These are phyloP conservation scores for Amylostereum areolatum DNA, from an alignment of 1,284 basidiomycete genomes.

Conservation along the genomic window DNA sequence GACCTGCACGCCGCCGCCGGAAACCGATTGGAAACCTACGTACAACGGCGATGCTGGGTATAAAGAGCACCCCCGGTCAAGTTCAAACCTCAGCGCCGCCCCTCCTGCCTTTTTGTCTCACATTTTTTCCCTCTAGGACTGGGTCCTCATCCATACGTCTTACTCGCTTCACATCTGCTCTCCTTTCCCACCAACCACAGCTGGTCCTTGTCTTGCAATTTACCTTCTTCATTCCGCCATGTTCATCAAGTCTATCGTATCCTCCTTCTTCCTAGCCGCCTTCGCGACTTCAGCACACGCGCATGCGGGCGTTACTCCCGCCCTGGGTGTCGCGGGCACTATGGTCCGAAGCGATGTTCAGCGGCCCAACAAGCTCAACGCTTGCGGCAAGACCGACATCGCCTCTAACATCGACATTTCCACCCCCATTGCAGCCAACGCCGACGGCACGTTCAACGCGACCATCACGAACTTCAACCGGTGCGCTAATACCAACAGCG, in stretches of 20 bases:
- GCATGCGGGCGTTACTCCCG: conserved; percentile 41
- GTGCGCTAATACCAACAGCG: conserved; percentile 24
- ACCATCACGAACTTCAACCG: conserved; percentile 45
- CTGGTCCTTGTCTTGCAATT: too few species aligned
- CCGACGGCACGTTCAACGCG: conserved; percentile 37
- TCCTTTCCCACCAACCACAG: too few species aligned
- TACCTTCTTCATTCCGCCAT: conserved; percentile 14
- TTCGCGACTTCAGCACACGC: conserved; percentile 33
- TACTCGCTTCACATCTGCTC: too few species aligned
- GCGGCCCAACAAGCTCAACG: conserved; percentile 29
- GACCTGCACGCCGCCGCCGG: too few species aligned
- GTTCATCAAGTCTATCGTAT: conserved; percentile 28
- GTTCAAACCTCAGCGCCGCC: too few species aligned
- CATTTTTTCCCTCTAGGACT: too few species aligned
- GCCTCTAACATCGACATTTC: conserved; percentile 35
- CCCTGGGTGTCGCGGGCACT: conserved; percentile 38
- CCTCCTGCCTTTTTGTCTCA: too few species aligned
- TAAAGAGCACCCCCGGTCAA: too few species aligned
- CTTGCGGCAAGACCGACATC: conserved; percentile 43
- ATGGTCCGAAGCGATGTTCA: conserved; percentile 38
- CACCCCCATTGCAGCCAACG: conserved; percentile 32
- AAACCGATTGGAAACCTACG: too few species aligned
- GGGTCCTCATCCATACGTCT: too few species aligned
- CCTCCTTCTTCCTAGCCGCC: conserved; percentile 24
- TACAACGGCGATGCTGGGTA: too few species aligned